phyloP scores from a whole-genome alignment of 805 yeast species.

The Starmerella potacharoeniae region DNA sequence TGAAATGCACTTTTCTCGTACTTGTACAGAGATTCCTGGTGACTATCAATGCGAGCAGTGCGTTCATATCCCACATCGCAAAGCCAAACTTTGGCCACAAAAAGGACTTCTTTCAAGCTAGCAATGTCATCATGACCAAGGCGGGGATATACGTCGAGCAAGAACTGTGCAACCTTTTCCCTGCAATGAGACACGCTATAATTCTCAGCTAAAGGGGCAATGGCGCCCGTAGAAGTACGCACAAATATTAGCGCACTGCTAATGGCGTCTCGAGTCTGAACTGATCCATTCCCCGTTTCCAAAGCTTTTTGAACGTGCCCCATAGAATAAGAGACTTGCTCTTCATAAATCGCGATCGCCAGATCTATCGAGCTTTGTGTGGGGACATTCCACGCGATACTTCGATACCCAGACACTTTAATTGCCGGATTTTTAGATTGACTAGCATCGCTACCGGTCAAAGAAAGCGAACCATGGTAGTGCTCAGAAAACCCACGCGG shows the following conservation, averaged over 20 bases:
- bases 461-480: too few species aligned
- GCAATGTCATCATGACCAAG: slow-evolving; percentile 53
- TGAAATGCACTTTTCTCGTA: slow-evolving; percentile 50
- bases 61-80: slow-evolving; percentile 69
- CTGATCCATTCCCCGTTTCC: background rate
- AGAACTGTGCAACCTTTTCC: background rate
- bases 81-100: slow-evolving; percentile 63
- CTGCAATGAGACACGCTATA: background rate
- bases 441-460: background rate
- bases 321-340: slow-evolving; percentile 31
- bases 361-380: slow-evolving; percentile 40
- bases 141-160: slow-evolving; percentile 38
- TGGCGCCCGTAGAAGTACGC: slow-evolving; percentile 55
- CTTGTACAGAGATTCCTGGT: slow-evolving; percentile 41
- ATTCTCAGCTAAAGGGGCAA: slow-evolving; percentile 31
- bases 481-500: slow-evolving; percentile 3
- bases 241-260: slow-evolving; percentile 45
- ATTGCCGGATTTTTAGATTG: slow-evolving; percentile 11
- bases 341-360: slow-evolving; percentile 49
- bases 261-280: slow-evolving; percentile 37
- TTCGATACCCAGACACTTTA: slow-evolving; percentile 39
- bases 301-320: background rate
- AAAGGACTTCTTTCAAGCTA: slow-evolving; percentile 48
- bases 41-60: slow-evolving; percentile 45
- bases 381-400: slow-evolving; percentile 72